These are phyloP conservation scores for Agastache rugosa DNA, from an alignment of 257 asterid genomes.

Conservation along the genomic window DNA sequence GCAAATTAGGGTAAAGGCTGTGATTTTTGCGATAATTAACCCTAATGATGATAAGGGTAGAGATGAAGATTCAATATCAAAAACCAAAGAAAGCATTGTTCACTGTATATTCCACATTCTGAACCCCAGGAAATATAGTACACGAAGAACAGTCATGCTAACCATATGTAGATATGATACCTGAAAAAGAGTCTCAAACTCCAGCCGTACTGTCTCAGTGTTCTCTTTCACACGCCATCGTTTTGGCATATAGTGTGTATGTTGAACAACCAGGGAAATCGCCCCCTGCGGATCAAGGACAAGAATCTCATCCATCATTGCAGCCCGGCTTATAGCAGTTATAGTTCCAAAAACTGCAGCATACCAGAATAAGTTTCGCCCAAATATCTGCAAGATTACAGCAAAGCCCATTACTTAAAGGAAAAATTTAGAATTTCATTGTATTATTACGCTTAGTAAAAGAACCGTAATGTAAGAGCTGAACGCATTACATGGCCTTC, in stretches of 20 bases:
- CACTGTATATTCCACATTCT: not conserved
- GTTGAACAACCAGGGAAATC: conserved; percentile 84
- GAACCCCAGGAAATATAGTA: not conserved
- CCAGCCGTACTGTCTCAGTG: conserved; percentile 66
- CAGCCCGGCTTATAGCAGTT: conserved; percentile 96
- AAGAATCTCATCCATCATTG: conserved; percentile 76
- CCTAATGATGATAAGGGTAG: not conserved
- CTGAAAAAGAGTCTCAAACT: conserved; percentile 96
- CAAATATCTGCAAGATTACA: conserved; percentile 73
- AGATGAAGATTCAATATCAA: not conserved
- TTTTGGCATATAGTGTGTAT: conserved; percentile 95
- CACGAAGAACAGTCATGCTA: conserved; percentile 1
- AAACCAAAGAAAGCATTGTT: not conserved
- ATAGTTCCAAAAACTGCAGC: conserved; percentile 98
- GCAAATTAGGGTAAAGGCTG: too few species aligned
- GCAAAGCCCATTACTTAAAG: conserved; percentile 22
- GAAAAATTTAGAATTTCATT: conserved; percentile 2
- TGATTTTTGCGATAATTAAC: too few species aligned
- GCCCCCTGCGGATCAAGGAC: conserved; percentile 85
- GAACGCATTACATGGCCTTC: conserved; percentile 90
- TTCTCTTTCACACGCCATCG: conserved; percentile 97
- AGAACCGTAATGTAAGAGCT: conserved; percentile 16
- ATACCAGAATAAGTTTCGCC: conserved; percentile 95
- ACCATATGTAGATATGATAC: conserved; percentile 41
- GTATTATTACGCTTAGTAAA: conserved; percentile 11